phyloP scores from a whole-genome alignment of 306 rosid species.

The Vigna radiata region DNA sequence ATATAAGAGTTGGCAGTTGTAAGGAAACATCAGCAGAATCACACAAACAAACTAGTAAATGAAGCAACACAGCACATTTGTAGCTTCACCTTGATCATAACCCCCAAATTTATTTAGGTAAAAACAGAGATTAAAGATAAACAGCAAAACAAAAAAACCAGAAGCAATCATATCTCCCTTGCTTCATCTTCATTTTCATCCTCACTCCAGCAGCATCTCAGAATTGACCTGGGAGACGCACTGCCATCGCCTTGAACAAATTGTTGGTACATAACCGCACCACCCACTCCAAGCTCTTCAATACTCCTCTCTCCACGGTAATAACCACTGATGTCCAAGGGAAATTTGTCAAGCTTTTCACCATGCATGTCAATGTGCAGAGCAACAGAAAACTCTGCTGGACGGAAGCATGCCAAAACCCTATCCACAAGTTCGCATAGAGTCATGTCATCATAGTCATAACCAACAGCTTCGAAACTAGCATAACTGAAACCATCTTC shows the following conservation, averaged over 20 bases:
- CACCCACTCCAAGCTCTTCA: conserved; percentile 69
- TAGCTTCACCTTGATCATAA: conserved; percentile 36
- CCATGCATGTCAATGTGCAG: conserved; percentile 56
- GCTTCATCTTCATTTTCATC: conserved; percentile 77
- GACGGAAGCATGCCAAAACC: conserved; percentile 80
- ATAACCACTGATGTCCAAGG: conserved; percentile 66
- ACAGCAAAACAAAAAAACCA: conserved; percentile 6
- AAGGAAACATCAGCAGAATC: background rate
- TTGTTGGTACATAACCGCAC: conserved; percentile 58
- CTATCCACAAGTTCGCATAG: conserved; percentile 66
- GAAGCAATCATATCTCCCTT: conserved; percentile 46
- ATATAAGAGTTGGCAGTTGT: background rate
- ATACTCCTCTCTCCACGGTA: conserved; percentile 50
- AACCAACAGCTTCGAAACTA: conserved; percentile 90
- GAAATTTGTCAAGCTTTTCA: conserved; percentile 48
- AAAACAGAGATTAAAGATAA: conserved; percentile 25
- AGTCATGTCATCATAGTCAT: conserved; percentile 53
- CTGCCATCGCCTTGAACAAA: conserved; percentile 53
- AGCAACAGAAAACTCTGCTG: conserved; percentile 83
- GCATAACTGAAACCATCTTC: conserved; percentile 99
- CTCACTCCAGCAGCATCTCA: conserved; percentile 85
- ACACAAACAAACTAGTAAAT: background rate
- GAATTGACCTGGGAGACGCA: conserved; percentile 82
- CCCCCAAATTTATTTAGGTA: conserved; percentile 47
- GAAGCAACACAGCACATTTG: background rate